Base-by-base conservation (phyloP, 805 yeast genomes). In the Saturnispora mendoncae region DNA sequence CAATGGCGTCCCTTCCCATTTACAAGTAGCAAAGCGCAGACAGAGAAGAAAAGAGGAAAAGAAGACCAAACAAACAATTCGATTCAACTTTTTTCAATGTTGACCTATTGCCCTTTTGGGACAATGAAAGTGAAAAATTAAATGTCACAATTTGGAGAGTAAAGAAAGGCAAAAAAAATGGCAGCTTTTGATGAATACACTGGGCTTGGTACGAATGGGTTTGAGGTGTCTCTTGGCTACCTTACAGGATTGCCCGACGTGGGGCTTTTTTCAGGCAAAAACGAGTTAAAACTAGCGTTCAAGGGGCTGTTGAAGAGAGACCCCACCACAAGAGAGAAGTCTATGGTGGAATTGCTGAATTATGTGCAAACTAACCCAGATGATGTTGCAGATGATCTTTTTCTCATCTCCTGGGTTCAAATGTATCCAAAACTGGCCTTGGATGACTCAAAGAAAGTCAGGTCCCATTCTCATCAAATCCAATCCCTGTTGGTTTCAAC, bases 291-390 rank as follows among this genome's bases (percentile, higher is more conserved):
- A 33, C 64, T 87, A 9, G 65, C 78, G n/a, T 81, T 87, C 66
- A 87, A 83, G 55, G 75, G 83, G 8, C 59, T 88, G 38, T 56
- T 81, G 56, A 88, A 87, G 59, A 75, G 82, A 54, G 95, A 87
- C 53, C 72, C 80, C 6, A 78, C 76, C n/a, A 90, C 97, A 0
- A 83, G 79, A 54, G 95, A 85, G 51, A 84, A 80, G 55, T 86
- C 92, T 1, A 64, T 86, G 20, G 55, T 49, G 5, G 94, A 83
- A 32, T 55, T 81, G 24, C 51, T 67, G 3, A 51, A 57, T 3
- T 53, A 61, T 24, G 46, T 73, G 3, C 55, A 52, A 36, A 4
- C 51, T 12, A 44, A 56, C 25, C 45, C 51, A 4, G 45, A 48
- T 1, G 51, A 57, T 2, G 38, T 65, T 13, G 54, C 66, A n/a